Evolutionary conservation across 2,329 filamentous ascomycete species (phyloP), one percentile per base, ranked within the genome.

Genomic region (Aspergillus quadricinctus): DNA sequence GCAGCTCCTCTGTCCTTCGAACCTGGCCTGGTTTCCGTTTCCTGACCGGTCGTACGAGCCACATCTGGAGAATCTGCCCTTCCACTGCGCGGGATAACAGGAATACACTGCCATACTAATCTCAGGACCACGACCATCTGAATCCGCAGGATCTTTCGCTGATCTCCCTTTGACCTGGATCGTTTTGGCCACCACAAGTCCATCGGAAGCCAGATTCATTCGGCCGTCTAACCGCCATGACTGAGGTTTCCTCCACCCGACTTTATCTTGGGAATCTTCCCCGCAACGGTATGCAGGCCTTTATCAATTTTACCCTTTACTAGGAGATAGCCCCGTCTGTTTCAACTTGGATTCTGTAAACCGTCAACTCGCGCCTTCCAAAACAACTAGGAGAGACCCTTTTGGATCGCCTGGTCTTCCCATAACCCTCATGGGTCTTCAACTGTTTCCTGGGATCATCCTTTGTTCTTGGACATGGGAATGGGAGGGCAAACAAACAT

Each of bases 251-350:
- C 62, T 88, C 89, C 66, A 97, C 93, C 72, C 87, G 94, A 80
- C 89, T 97, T 67, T 99, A 97, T 81, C 82, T 97, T 80, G 93
- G 93, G 78, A 97, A 97, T 80, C 88, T 99, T 76, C 93, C 94
- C 77, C 90, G 92, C 78, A 91, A 90, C 82, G 92, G 92, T 96
- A 86, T 80, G 88, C 72, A 71, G 68, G 66, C 67, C 64, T 68
- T 66, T 64, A 65, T 67, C 65, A 68, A 65, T 64, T 62, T 60
- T 65, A 57, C 61, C 41, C 41, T 45, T 52, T 62, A 54, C 55
- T 63, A 54, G 64, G 57, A 65, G 59, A 62, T 60, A 60, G 57
- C 45, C 59, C 57, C 51, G 56, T 28, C 57, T 56, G 37, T 60
- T 56, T 52, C 48, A 55, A 61, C 57, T 55, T 59, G 65, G 62